Base-by-base conservation (phyloP, 78 protist genomes). In the Fonticula alba region DNA sequence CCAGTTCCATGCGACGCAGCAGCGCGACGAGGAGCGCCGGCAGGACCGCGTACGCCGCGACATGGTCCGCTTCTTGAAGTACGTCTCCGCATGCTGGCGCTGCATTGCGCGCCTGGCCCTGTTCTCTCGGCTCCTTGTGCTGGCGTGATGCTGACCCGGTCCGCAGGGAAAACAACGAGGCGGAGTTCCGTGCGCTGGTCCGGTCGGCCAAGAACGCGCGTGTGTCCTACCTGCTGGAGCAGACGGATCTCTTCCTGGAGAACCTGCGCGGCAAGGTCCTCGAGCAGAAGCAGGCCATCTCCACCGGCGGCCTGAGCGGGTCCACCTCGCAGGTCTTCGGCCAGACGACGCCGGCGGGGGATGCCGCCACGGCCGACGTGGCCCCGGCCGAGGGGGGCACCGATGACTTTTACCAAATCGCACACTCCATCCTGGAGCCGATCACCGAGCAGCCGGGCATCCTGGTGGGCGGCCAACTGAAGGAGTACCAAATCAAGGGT, bases 391-490 rank as follows among this genome's bases (percentile, higher is more conserved):
- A 61, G 37, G 54, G 6, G n/a, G 54, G 0, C 27, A 14, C 13
- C 41, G 2, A 13, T 37, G 3, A 19, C 4, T 32, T 3, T 38
- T 61, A 33, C 66, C 19, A 3, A 1, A 10, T 24, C 41, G 59
- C 59, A 3, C 69, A 64, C 46, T 5, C 41, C 24, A 29, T 66
- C 11, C 0, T 0, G 15, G 77, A 72, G 51, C 3, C 15, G 5
- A 64, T 72, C 19, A 29, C 31, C 14, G 29, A 51, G 64, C 77
- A 72, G 66, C 69, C 72, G n/a, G 0, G 61, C n/a, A 59, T 22
- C 7, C 79, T 73, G 6, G 57, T 47, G 33, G 38, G 33, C 38
- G 79, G 79, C 35, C 38, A n/a, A 33, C 79, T 73, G 54, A 73
- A 66, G 55, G 53, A 33, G 24, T 73, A 66, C 26, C 79, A 73